Conservation (phyloP, 768 basidiomycete species). For the Boletus sp. region DNA sequence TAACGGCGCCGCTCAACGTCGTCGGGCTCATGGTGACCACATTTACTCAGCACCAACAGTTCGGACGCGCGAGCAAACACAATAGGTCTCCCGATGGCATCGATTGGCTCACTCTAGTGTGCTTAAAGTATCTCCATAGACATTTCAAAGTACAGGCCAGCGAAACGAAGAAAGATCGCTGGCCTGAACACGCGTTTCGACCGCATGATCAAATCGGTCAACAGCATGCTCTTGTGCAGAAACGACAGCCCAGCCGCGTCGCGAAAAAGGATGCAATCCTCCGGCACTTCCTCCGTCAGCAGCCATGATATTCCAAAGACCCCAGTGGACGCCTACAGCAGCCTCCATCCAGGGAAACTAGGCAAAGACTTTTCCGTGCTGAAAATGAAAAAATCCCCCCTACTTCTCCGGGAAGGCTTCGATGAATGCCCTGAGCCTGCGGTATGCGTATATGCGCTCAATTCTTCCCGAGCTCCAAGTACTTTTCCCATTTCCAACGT, state of each 20-base stretch:
- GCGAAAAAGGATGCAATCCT: conserved; percentile 36
- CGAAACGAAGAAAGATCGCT: conserved; percentile 49
- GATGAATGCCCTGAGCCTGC: conserved; percentile 5
- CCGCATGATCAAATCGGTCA: conserved; percentile 62
- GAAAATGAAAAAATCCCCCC: conserved; percentile 34
- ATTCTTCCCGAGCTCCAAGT: conserved; percentile 9
- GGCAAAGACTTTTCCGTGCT: conserved; percentile 42
- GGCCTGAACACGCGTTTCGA: conserved; percentile 62
- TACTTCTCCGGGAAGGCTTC: conserved; percentile 2
- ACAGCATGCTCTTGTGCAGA: conserved; percentile 31
- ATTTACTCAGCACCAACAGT: background rate
- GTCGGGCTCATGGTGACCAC: background rate
- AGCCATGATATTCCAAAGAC: conserved; percentile 41
- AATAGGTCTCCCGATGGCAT: conserved; percentile 13
- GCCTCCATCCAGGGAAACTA: conserved; percentile 32
- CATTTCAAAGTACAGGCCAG: conserved; percentile 6
- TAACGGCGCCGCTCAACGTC: background rate
- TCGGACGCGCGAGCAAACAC: background rate
- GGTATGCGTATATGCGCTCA: conserved; percentile 33
- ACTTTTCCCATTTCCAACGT: conserved; percentile 10
- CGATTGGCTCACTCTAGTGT: background rate
- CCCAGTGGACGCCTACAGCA: conserved; percentile 39
- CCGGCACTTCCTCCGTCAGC: conserved; percentile 44
- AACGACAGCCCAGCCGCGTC: conserved; percentile 17
- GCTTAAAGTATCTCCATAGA: conserved; percentile 8